phyloP scores from a whole-genome alignment of 306 rosid genomes.

The Prunus persica region DNA sequence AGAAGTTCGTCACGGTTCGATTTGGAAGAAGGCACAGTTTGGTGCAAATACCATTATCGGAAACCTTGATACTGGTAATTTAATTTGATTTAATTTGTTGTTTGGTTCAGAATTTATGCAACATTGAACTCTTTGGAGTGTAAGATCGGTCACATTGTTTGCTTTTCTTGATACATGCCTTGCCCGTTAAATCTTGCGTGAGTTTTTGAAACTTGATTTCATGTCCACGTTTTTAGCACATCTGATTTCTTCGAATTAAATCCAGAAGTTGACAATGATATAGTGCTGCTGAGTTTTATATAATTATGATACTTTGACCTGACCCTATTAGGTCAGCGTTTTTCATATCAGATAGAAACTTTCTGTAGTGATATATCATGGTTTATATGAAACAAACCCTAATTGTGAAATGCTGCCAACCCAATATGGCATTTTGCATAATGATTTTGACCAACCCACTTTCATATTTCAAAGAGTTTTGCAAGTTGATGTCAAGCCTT shows the following conservation, averaged over 20 bases:
- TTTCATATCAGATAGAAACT: background rate
- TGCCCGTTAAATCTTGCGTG: background rate
- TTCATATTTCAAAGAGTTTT: background rate
- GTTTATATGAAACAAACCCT: background rate
- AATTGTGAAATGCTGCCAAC: background rate
- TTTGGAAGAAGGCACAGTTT: constrained; percentile 44
- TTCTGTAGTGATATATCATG: background rate
- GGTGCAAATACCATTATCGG: constrained; percentile 68
- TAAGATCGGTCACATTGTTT: background rate
- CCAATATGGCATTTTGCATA: background rate
- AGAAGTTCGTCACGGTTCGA: constrained; percentile 17
- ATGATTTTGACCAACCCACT: background rate
- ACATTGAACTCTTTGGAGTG: background rate
- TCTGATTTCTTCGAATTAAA: background rate
- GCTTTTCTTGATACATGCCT: background rate
- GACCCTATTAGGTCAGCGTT: background rate
- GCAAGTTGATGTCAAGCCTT: background rate
- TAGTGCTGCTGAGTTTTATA: background rate
- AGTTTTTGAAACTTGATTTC: background rate
- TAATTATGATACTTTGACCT: background rate
- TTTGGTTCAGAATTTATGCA: background rate
- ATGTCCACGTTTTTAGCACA: background rate
- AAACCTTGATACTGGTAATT: constrained; percentile 63
- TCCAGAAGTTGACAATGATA: background rate
- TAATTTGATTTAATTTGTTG: background rate